Evolutionary conservation across 345 rosid genomes (phyloP), one percentile per base, ranked within the genome.

Genomic region (Physaria fendleri): DNA sequence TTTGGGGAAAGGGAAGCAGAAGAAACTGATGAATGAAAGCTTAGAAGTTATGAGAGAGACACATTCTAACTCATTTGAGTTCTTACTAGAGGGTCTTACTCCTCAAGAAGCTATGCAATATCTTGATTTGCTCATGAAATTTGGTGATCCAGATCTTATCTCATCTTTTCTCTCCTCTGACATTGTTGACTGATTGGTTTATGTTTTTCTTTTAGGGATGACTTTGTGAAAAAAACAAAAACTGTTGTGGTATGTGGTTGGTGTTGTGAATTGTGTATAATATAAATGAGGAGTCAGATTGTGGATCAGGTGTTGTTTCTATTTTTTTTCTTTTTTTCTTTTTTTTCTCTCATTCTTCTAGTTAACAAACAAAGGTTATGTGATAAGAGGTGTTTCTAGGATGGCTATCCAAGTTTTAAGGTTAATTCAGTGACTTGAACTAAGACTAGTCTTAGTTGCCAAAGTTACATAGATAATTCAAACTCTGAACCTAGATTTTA

Each of bases 61-160:
- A 40, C 87, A 86, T 53, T 76, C 94, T 16, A 71, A 72, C 37
- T 43, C 62, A 14, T 72, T 82, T 45, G 76, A 74, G 59, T 77
- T 79, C 40, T 41, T 82, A n/a, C 69, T 84, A 0, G 76, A 78
- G 46, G 90, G 87, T 30, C 76, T 84, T 2, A 70, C 68, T n/a
- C 87, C 90, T 2, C 68, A 59, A 65, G 83, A 81, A 65, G 90
- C 90, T 12, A 77, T 84, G 80, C 85, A 74, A 33, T 84, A 84
- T 55, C 15, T 84, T 44, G 83, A 79, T 54, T 62, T 81, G 70
- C 78, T 80, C 46, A 65, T 71, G 43, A 64, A 41, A 29, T 77
- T 74, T 73, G 69, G 65, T 62, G 74, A 66, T 17, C 66, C 76
- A 27, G 30, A 74, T 25, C 69, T 63, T 2, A 56, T 70, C 53